Base-by-base conservation (phyloP, 176 grass and related monocot genomes). In the Zizania latifolia region DNA sequence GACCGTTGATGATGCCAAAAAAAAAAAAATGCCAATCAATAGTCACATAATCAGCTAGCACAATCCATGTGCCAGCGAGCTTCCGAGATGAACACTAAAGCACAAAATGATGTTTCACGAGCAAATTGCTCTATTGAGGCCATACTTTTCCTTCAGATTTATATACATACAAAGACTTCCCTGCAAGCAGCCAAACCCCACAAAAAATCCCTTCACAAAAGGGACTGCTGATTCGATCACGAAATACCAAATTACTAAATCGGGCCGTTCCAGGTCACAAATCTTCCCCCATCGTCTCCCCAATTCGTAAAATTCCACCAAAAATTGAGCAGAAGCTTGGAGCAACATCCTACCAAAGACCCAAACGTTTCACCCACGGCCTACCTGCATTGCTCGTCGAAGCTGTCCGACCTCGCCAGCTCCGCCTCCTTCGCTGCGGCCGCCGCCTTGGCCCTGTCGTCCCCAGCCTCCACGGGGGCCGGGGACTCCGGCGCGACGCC, bases 351-450 rank as follows among this genome's bases (percentile, higher is more conserved):
- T 21, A 50, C 56, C 17, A 81, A 71, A 71, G n/a, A n/a, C 36
- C 13, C 38, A 29, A 70, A 35, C 78, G 45, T 81, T 21, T 48
- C 23, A 77, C 14, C 36, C 33, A 76, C 40, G 29, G 23, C 4
- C 40, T 90, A 99, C 91, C 95, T 99, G 91, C 95, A 99, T 79
- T 94, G 80, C 65, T 94, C 95, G 59, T 81, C 68, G 79, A 88
- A 83, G 68, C 89, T 92, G 29, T 99, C 91, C 10, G 79, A 74
- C 69, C 86, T 87, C 1, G 76, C 67, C 48, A 92, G 83, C 31
- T 68, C 88, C 3, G 70, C 76, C 48, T 76, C 86, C 77, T 84
- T 85, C 0, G 78, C 69, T 2, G 85, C 71, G 12, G 70, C 80
- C 19, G 68, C 35, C 0, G 50, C 86, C 46, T 12, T 53, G 19